phyloP scores from a whole-genome alignment of 2,329 filamentous ascomycete genomes.

The Xylaria sp. region DNA sequence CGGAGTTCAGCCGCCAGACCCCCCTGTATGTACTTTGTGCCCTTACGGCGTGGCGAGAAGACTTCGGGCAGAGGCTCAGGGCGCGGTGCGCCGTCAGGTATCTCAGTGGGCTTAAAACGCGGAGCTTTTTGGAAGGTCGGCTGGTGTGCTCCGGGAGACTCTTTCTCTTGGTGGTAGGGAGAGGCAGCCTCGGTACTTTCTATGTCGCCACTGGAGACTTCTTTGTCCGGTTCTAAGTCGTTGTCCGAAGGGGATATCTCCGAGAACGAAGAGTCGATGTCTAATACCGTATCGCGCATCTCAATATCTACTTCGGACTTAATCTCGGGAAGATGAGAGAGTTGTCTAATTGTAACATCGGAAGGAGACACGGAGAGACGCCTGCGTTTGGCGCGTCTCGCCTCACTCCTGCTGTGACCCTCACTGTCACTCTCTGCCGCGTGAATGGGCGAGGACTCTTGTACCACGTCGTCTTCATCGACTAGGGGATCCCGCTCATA shows the following conservation, averaged over 20 bases:
- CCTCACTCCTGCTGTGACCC: slow-evolving; percentile 16
- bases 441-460: slow-evolving; percentile 41
- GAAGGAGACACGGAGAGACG: slow-evolving; percentile 52
- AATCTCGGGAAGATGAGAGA: slow-evolving; percentile 7
- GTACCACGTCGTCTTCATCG: slow-evolving; percentile 37
- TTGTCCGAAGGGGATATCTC: slow-evolving; percentile 7
- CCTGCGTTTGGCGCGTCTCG: slow-evolving; percentile 51
- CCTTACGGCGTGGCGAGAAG: slow-evolving; percentile 54
- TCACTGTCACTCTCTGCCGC: slow-evolving; percentile 15
- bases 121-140: slow-evolving; percentile 53
- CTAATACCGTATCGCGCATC: slow-evolving; percentile 37
- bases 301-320: slow-evolving; percentile 32
- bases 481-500: slow-evolving; percentile 17
- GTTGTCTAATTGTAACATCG: slow-evolving; percentile 25
- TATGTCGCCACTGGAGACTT: slow-evolving; percentile 19
- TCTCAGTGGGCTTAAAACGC: slow-evolving; percentile 52
- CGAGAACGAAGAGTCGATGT: slow-evolving; percentile 35
- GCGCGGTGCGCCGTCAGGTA: slow-evolving; percentile 28
- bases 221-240: slow-evolving; percentile 8
- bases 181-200: slow-evolving; percentile 12
- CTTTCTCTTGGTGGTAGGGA: slow-evolving; percentile 22
- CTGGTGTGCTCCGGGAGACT: slow-evolving; percentile 34
- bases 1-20: slow-evolving; percentile 57
- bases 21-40: slow-evolving; percentile 52
- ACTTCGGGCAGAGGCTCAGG: slow-evolving; percentile 51